Evolutionary conservation across 2,329 filamentous ascomycete genomes (phyloP), one percentile per base, ranked within the genome.

Genomic region (Emericellopsis atlantica): DNA sequence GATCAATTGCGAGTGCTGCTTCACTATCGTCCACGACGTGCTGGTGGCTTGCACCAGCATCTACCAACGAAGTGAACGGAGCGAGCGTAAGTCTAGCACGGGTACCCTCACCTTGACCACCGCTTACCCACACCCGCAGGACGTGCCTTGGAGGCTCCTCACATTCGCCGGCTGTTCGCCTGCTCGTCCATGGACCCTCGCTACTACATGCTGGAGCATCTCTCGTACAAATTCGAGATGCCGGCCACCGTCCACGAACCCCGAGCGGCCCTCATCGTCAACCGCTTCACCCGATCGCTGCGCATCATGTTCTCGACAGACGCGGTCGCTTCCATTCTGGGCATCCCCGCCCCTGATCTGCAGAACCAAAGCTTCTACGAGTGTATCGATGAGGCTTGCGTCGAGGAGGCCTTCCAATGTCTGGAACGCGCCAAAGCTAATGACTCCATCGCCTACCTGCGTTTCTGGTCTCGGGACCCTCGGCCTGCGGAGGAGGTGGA

Each of bases 261-360:
- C 8, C 74, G 87, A 33, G 87, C 86, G 3, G 86, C 87, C 15
- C 67, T 94, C 5, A 92, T 94, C 47, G 66, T 94, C 21, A 93
- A 94, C 53, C 74, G 87, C 12, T 94, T 93, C 55, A 90, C 86
- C 3, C 73, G 85, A 14, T 88, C 84, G 6, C 65, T 90, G 43
- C 83, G 81, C 18, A 78, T 93, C 54, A 88, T 94, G 82, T 93
- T 88, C 58, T 84, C 84, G 11, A 93, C 87, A 0, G 80, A 79
- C 50, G 81, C 84, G 2, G 72, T 93, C 22, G 64, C 76, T 16
- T 72, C 79, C n/a, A 81, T 94, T 42, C 71, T 93, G 18, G 86
- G 86, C 5, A 67, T 93, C 4, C 65, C 72, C 1, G 74, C 84
- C 4, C 72, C 79, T 21, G 70, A 82, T 41, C 72, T 93, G 46